A percentile compares a stretch with the other conserved stretches of the same genome.
Conservation (phyloP, 2,329 filamentous ascomycete species). For the Orbilia ellipsospora region DNA sequence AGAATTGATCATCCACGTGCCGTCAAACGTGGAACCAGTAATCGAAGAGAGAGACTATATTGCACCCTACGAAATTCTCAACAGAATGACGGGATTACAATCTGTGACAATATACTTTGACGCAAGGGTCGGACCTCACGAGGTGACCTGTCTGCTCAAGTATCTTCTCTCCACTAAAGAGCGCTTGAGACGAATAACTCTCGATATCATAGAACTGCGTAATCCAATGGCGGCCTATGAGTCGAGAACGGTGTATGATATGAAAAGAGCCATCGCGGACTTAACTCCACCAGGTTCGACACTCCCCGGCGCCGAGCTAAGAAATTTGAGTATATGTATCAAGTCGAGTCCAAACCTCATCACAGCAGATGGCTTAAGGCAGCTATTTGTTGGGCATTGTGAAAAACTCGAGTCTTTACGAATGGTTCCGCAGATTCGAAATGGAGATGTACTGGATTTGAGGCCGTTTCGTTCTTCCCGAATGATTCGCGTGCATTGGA, state of each 20-base stretch:
- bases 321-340: slow-evolving; percentile 24
- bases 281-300: background rate
- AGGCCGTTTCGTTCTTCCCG: slow-evolving; percentile 9
- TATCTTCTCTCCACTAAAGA: slow-evolving; percentile 39
- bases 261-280: slow-evolving; percentile 1
- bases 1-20: slow-evolving; percentile 47
- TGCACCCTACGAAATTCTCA: slow-evolving; percentile 33
- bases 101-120: slow-evolving; percentile 44
- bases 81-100: slow-evolving; percentile 38
- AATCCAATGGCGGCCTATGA: slow-evolving; percentile 38
- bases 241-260: slow-evolving; percentile 31
- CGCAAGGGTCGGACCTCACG: background rate
- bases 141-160: slow-evolving; percentile 24
- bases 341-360: background rate
- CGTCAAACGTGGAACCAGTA: slow-evolving; percentile 15
- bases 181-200: slow-evolving; percentile 15
- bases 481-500: slow-evolving; percentile 19
- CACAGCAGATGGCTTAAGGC: background rate
- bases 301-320: slow-evolving; percentile 1
- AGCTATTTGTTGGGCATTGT: slow-evolving; percentile 32
- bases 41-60: slow-evolving; percentile 37
- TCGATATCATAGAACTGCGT: slow-evolving; percentile 23
- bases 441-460: background rate
- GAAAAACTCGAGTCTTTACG: slow-evolving; percentile 8
- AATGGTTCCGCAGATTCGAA: slow-evolving; percentile 13